Conservation (phyloP, 768 basidiomycete species). For the Leccinellum rugosiceps region DNA sequence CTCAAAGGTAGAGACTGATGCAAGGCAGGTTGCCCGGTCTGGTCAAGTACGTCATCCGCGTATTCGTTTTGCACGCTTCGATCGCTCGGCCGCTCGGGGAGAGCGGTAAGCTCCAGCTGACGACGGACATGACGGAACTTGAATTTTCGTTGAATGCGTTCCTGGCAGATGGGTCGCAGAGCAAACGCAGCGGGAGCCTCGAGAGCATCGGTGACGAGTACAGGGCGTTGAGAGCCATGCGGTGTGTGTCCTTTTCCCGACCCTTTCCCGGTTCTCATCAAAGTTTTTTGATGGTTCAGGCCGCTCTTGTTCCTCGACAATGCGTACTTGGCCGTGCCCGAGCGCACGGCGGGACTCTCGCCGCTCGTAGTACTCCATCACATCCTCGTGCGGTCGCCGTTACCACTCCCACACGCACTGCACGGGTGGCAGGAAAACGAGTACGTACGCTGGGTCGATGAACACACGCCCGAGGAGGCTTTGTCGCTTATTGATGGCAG, state of each 20-base stretch:
- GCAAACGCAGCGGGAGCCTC: conserved; percentile 62
- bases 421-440: conserved; percentile 96
- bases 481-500: conserved; percentile 79
- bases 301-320: conserved; percentile 90
- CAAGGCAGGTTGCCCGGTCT: conserved; percentile 56
- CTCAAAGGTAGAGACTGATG: not conserved
- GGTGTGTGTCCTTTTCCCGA: conserved; percentile 45
- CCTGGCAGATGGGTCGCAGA: conserved; percentile 53
- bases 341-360: conserved; percentile 73
- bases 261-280: not conserved
- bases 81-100: conserved; percentile 91
- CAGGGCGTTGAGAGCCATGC: conserved; percentile 76
- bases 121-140: conserved; percentile 94
- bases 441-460: conserved; percentile 95
- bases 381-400: conserved; percentile 83
- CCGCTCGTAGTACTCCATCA: conserved; percentile 89
- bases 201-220: conserved; percentile 87
- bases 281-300: conserved; percentile 36
- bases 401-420: conserved; percentile 81
- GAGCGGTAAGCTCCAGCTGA: conserved; percentile 89
- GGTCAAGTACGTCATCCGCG: conserved; percentile 75
- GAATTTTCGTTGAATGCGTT: conserved; percentile 90
- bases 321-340: conserved; percentile 56
- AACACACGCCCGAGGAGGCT: conserved; percentile 80
- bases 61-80: conserved; percentile 91